Evolutionary conservation across 2,329 filamentous ascomycete species (phyloP).

Genomic region (Fusarium praegraminearum): DNA sequence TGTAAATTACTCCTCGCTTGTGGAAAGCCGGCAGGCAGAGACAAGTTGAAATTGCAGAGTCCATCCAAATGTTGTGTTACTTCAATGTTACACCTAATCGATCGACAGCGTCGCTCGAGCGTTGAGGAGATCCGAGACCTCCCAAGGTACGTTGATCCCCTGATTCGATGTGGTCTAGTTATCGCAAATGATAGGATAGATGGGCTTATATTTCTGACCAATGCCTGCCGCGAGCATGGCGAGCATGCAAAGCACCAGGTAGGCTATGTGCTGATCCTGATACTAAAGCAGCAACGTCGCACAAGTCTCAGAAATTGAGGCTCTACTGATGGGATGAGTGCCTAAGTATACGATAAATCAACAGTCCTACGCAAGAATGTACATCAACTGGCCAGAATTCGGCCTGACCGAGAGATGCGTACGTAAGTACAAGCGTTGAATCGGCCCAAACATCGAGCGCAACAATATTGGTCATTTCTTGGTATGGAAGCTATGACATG

Average conservation of each 20-base stretch:
- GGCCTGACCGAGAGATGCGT: not conserved
- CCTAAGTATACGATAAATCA: not conserved
- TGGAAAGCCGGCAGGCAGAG: not conserved
- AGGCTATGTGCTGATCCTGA: not conserved
- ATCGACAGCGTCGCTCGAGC: conserved; percentile 9
- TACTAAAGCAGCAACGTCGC: not conserved
- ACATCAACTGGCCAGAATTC: not conserved
- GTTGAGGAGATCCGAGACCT: conserved; percentile 9
- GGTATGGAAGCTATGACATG: not conserved
- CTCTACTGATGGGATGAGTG: not conserved
- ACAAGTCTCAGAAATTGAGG: not conserved
- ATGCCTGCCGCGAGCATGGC: conserved; percentile 6
- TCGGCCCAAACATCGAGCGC: not conserved
- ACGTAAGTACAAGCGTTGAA: not conserved
- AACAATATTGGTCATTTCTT: not conserved
- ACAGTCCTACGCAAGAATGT: not conserved
- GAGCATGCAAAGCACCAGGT: conserved; percentile 2
- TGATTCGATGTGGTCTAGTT: conserved; percentile 18
- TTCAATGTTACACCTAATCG: conserved; percentile 16
- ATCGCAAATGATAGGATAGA: conserved; percentile 29
- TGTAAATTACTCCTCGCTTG: not conserved
- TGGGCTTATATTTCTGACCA: not conserved
- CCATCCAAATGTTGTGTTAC: not conserved
- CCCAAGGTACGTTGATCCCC: not conserved
- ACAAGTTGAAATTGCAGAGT: not conserved